Evolutionary conservation across 2,329 filamentous ascomycete species (phyloP), one percentile per base, ranked within the genome.

Genomic region (Alternaria infectoria): DNA sequence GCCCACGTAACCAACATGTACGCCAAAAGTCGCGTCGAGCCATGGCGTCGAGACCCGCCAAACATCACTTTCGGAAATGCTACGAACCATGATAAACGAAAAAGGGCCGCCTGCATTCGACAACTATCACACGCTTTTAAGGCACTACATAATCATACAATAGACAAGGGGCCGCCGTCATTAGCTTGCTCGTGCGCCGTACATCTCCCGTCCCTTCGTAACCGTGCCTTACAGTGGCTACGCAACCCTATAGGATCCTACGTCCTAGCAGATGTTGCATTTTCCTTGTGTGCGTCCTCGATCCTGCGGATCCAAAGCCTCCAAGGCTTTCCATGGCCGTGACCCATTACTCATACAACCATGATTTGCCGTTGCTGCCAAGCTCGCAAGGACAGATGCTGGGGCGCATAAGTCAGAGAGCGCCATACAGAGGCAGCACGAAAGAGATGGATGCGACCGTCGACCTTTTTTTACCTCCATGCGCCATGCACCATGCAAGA

Each of bases 121-220:
- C 60, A 68, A 72, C 64, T 70, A 74, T 61, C 70, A 67, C 58
- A 63, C 66, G 67, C 65, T 72, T 73, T 72, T 69, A 40, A 61
- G 65, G 69, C 64, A 71, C 70, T 78, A 77, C 71, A 74, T 79
- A 78, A 75, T 78, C 71, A 77, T 78, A 79, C 76, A 79, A 70
- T 67, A 45, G 67, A 77, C 75, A 75, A 73, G 57, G 65, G 67
- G 64, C 75, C 75, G 62, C 74, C 74, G 65, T 73, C 69, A 65
- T 74, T 69, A 75, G 60, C 65, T 69, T 65, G 64, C 55, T 54
- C 57, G 46, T 30, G 44, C 46, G 40, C 52, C 50, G 23, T 52
- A 49, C 51, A 46, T 67, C 64, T 57, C 44, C 68, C 47, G 47
- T 62, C 55, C 67, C 50, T 54, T 50, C 58, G 50, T 28, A 11